phyloP scores from a whole-genome alignment of 1,139 yeast species.

The Sugiyamaella novakii region DNA sequence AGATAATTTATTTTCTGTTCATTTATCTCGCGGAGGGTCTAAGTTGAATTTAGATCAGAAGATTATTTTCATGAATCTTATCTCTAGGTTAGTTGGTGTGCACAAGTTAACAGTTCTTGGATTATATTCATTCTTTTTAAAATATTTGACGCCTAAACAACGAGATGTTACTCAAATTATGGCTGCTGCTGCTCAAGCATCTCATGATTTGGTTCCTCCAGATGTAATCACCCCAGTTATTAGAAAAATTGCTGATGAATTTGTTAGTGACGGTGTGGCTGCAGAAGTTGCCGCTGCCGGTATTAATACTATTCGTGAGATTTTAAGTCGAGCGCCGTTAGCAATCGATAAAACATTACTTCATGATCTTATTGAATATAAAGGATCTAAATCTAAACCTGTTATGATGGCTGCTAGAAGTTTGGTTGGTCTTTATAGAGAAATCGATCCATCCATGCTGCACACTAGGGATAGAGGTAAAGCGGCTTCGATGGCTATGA shows the following conservation, averaged over 20 bases:
- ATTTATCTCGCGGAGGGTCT: conserved; percentile 63
- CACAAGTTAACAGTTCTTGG: conserved; percentile 92
- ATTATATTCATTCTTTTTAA: conserved; percentile 81
- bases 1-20: conserved; percentile 72
- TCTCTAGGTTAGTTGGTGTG: conserved; percentile 87
- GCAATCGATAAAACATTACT: conserved; percentile 85
- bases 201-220: conserved; percentile 96
- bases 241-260: conserved; percentile 93
- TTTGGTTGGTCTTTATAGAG: conserved; percentile 83
- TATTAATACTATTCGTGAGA: conserved; percentile 89
- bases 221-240: conserved; percentile 78
- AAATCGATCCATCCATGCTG: conserved; percentile 95
- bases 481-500: conserved; percentile 77
- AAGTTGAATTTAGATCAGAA: conserved; percentile 84
- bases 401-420: conserved; percentile 94
- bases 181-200: conserved; percentile 96
- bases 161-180: conserved; percentile 89
- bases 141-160: conserved; percentile 92
- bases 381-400: conserved; percentile 89
- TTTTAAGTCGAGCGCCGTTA: conserved; percentile 87
- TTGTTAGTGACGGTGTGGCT: conserved; percentile 97
- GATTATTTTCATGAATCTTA: conserved; percentile 79
- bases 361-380: conserved; percentile 87
- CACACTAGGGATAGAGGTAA: conserved; percentile 90
- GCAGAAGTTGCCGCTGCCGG: conserved; percentile 99